A percentile compares a stretch with the other conserved stretches of the same genome.
Evolutionary conservation across 352 stramenopile genomes (phyloP).

Genomic region (Pythium phragmitis): DNA sequence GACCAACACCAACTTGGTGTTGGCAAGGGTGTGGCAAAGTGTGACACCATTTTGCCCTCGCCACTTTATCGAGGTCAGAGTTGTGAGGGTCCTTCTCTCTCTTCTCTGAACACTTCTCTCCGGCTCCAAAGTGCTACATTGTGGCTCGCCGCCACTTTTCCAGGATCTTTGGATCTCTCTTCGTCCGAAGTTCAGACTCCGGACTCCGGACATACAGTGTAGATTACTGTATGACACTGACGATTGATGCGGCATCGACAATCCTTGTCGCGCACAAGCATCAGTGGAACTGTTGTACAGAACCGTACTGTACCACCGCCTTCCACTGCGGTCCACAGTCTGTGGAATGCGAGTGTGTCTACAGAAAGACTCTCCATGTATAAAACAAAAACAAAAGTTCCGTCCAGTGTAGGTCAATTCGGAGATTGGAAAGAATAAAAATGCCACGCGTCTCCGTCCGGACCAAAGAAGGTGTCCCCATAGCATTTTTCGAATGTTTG

Average conservation of each 20-base stretch:
- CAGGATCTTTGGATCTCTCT: slow-evolving; percentile 9
- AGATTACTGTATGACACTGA: not conserved
- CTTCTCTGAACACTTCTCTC: slow-evolving; percentile 3
- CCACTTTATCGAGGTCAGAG: not conserved
- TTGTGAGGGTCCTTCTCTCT: not conserved
- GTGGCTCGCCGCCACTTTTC: not conserved
- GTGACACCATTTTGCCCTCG: no score
- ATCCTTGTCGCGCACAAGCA: not conserved
- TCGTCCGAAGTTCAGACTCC: not conserved
- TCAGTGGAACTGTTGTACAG: not conserved
- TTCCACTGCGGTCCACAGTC: no score
- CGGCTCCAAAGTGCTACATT: not conserved
- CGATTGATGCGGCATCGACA: not conserved
- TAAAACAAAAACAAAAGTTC: not conserved
- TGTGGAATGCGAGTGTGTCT: no score
- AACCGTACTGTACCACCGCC: no score
- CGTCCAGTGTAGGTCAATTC: not conserved
- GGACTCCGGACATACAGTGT: not conserved
- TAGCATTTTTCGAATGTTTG: slow-evolving; percentile 13
- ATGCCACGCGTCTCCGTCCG: not conserved
- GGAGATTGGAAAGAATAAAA: not conserved
- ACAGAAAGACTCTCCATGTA: not conserved
- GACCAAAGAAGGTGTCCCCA: slow-evolving; percentile 1
- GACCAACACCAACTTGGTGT: no score
- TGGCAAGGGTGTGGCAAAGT: no score